Evolutionary conservation across 768 basidiomycete genomes (phyloP).

Genomic region (Russula brevipes): DNA sequence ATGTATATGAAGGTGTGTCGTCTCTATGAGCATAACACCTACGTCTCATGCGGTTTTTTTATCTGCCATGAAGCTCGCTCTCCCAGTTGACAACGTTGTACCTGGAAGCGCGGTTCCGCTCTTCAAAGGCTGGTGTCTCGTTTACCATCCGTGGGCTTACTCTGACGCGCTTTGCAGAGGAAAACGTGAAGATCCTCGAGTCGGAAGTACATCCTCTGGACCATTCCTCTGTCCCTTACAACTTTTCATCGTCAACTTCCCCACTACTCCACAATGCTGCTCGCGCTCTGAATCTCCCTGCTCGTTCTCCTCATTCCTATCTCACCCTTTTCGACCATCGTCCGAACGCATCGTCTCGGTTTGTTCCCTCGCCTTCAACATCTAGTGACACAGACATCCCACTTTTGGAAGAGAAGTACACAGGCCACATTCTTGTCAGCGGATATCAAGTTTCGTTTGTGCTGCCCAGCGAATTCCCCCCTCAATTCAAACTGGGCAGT

Average conservation of each 20-base stretch:
- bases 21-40: not conserved
- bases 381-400: slow-evolving; percentile 31
- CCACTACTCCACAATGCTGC: slow-evolving; percentile 67
- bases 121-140: slow-evolving; percentile 51
- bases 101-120: slow-evolving; percentile 68
- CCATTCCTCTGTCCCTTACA: slow-evolving; percentile 63
- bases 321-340: slow-evolving; percentile 44
- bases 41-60: slow-evolving; percentile 27
- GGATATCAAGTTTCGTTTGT: slow-evolving; percentile 74
- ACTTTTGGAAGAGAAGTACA: slow-evolving; percentile 61
- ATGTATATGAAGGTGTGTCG: slow-evolving; percentile 69
- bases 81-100: slow-evolving; percentile 59
- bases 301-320: slow-evolving; percentile 57
- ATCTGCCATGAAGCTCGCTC: slow-evolving; percentile 37
- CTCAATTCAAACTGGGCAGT: slow-evolving; percentile 23
- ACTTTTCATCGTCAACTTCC: slow-evolving; percentile 57
- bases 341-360: slow-evolving; percentile 32
- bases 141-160: not conserved
- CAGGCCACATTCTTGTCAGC: slow-evolving; percentile 71
- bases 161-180: slow-evolving; percentile 46
- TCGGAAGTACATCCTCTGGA: slow-evolving; percentile 77
- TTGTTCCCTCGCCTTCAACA: slow-evolving; percentile 35
- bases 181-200: slow-evolving; percentile 67
- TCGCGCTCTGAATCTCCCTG: slow-evolving; percentile 59
- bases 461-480: slow-evolving; percentile 58